Evolutionary conservation across 345 rosid genomes (phyloP).

Genomic region (Arabis hirsuta): DNA sequence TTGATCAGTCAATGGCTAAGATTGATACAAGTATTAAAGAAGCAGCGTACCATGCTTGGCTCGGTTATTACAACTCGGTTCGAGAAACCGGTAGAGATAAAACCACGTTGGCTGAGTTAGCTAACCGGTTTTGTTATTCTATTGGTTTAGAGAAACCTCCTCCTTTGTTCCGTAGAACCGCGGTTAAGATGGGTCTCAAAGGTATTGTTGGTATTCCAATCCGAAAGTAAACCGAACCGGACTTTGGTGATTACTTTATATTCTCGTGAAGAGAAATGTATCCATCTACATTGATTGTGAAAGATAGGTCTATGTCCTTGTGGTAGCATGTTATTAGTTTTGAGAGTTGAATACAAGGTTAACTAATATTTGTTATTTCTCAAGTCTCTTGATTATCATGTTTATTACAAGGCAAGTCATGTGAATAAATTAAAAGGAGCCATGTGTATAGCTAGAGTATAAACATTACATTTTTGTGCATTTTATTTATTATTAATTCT

Average conservation of each 20-base stretch:
- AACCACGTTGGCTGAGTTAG: slow-evolving; percentile 82
- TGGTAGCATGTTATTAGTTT: no score
- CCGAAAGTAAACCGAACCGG: slow-evolving; percentile 48
- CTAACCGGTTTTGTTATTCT: slow-evolving; percentile 70
- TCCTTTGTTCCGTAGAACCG: slow-evolving; percentile 76
- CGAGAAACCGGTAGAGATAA: slow-evolving; percentile 86
- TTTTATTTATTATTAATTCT: no score
- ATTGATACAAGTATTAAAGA: slow-evolving; percentile 83
- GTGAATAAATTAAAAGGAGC: no score
- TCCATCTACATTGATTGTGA: no score
- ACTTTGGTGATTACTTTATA: slow-evolving; percentile 6
- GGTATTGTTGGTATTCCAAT: slow-evolving; percentile 72
- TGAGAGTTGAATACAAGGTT: no score
- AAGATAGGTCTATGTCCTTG: no score
- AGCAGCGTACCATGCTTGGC: slow-evolving; percentile 98
- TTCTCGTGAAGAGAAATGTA: not conserved
- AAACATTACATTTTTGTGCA: no score
- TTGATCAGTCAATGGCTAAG: slow-evolving; percentile 66
- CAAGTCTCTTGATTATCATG: no score
- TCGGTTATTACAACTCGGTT: slow-evolving; percentile 89
- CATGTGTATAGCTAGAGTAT: no score
- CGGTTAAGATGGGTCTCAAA: slow-evolving; percentile 93
- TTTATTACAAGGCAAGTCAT: no score
- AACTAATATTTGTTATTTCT: no score
- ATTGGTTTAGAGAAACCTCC: slow-evolving; percentile 87